Base-by-base conservation (phyloP, 2,329 filamentous ascomycete species). In the Albifimbria verrucaria region DNA sequence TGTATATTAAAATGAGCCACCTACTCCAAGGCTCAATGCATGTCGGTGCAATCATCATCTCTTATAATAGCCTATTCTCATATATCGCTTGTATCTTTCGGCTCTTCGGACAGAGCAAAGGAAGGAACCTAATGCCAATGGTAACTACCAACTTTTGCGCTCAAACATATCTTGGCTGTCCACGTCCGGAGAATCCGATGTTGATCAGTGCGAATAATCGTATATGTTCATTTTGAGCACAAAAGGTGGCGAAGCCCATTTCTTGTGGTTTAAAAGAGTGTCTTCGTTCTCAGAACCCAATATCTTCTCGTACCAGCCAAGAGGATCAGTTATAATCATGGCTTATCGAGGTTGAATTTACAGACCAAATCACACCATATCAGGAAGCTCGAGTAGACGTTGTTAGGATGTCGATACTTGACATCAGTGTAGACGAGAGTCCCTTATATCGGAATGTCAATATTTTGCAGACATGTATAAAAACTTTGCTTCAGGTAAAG, bases 171-270 rank as follows among this genome's bases (percentile, higher is more conserved):
- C 83, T 86, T 55, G 83, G n/a, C n/a, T n/a, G n/a, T n/a, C 81
- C 57, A 83, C 86, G 75, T 86, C 86, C 57, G n/a, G n/a, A n/a
- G n/a, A n/a, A n/a, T n/a, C 66, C 86, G 21, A 78, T 85, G 75
- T 77, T 80, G 0, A 76, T 82, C 69, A 78, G 80, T 0, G 73
- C 77, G 70, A 83, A 0, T 70, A 75, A 2, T 71, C 77, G 0
- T 80, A 72, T 68, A 62, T 65, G 67, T 55, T 1, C 0, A 3
- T 12, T 12, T 20, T 15, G 2, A 0, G 1, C 17, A 3, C 4
- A 2, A 1, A 7, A 17, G 21, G 4, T 20, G 7, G 12, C 15
- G 9, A 2, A 21, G 6, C 28, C 21, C n/a, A n/a, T n/a, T n/a
- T n/a, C n/a, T n/a, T n/a, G n/a, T n/a, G n/a, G n/a, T n/a, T n/a